Percentiles rank a stretch among this genome's conserved stretches.
Evolutionary conservation across 2,329 filamentous ascomycete genomes (phyloP).

Genomic region (Nectriaceae sp.): DNA sequence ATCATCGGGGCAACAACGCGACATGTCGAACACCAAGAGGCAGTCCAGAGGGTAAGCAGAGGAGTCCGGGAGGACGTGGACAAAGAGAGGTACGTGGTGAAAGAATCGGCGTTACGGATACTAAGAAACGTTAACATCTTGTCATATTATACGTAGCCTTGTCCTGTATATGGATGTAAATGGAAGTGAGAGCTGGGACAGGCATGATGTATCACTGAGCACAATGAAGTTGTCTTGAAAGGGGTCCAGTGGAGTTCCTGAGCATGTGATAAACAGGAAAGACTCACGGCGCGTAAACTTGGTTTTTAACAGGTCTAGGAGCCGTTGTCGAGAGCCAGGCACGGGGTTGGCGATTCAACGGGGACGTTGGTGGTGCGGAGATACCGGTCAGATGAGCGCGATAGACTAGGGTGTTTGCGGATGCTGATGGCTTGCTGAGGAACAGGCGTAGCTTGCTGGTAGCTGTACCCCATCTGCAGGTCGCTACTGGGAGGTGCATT

Average conservation of each 20-base stretch:
- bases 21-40: slow-evolving; percentile 60
- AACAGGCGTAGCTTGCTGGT: not conserved
- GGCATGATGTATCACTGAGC: not conserved
- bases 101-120: slow-evolving; percentile 55
- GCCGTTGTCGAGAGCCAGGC: slow-evolving; percentile 25
- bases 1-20: slow-evolving; percentile 51
- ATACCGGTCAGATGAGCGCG: not conserved
- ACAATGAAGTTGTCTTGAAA: not conserved
- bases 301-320: slow-evolving; percentile 32
- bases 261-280: not conserved
- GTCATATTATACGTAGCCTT: slow-evolving; percentile 7
- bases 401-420: not conserved
- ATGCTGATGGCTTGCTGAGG: not conserved
- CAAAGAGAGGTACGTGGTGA: slow-evolving; percentile 57
- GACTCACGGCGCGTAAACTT: slow-evolving; percentile 39
- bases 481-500: not conserved
- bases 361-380: not conserved
- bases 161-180: slow-evolving; percentile 13
- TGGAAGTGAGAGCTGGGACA: not conserved
- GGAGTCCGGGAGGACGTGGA: slow-evolving; percentile 55
- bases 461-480: not conserved
- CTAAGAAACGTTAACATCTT: no score
- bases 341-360: not conserved
- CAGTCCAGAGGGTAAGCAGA: slow-evolving; percentile 62
- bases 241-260: not conserved